A percentile compares a stretch with the other conserved stretches of the same genome.
Evolutionary conservation across 2,329 filamentous ascomycete species (phyloP).

Genomic region (Didymella lethalis): DNA sequence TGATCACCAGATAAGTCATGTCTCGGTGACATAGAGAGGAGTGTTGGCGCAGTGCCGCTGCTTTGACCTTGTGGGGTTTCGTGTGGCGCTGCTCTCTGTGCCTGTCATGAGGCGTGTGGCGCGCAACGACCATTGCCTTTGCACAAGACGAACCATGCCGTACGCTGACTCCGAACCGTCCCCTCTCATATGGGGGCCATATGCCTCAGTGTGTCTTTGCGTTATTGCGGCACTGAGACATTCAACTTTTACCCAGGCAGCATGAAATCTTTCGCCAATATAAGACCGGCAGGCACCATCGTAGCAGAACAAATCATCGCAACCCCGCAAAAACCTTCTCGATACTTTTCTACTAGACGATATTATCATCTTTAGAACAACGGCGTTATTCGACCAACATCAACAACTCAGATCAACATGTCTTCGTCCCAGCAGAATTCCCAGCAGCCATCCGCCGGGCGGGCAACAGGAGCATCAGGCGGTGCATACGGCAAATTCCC

Average conservation of each 20-base stretch:
- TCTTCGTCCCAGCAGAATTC: conserved; percentile 25
- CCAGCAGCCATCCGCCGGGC: conserved; percentile 29
- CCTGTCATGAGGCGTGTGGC: conserved; percentile 22
- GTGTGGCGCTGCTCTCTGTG: conserved; percentile 22
- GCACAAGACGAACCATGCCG: conserved; percentile 21
- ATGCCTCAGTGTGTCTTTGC: conserved; percentile 20
- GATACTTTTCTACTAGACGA: conserved; percentile 15
- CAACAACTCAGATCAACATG: conserved; percentile 22
- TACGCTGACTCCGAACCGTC: conserved; percentile 21
- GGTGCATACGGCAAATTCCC: conserved; percentile 32
- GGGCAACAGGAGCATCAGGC: conserved; percentile 37
- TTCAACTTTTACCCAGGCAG: conserved; percentile 15
- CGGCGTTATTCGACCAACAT: conserved; percentile 7
- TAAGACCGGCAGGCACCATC: conserved; percentile 20
- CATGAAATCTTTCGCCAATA: conserved; percentile 19
- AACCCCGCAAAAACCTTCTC: conserved; percentile 20
- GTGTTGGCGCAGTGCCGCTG: conserved; percentile 18
- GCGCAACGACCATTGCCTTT: conserved; percentile 16
- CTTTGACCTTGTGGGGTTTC: conserved; percentile 20
- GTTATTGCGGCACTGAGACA: conserved; percentile 27
- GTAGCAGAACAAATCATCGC: conserved; percentile 17
- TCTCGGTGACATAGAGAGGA: conserved; percentile 16
- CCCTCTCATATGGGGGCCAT: conserved; percentile 24
- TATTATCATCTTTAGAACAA: conserved; percentile 8
- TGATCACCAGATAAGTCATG: conserved; percentile 13